Percentiles rank a stretch among this genome's conserved stretches.
These are phyloP conservation scores for Psilocybe subaeruginosa DNA, from an alignment of 768 basidiomycete genomes.

Conservation along the genomic window DNA sequence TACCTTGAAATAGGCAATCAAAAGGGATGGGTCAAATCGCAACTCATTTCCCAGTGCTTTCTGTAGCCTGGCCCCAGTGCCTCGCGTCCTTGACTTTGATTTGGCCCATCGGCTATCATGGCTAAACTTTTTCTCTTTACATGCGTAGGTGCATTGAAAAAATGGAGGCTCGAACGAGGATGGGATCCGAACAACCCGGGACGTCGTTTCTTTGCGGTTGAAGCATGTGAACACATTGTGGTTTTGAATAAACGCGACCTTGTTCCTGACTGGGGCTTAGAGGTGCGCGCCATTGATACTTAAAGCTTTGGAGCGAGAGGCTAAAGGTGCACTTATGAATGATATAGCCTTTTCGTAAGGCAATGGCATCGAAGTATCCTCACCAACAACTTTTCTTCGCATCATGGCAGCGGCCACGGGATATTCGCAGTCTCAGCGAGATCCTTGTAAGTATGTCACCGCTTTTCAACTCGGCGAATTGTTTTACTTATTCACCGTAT, in stretches of 20 bases:
- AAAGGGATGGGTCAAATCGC: background rate
- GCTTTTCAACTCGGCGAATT: slow-evolving; percentile 17
- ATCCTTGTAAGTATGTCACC: slow-evolving; percentile 72
- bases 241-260: slow-evolving; percentile 94
- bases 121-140: slow-evolving; percentile 19
- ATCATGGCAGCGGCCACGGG: slow-evolving; percentile 68
- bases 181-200: slow-evolving; percentile 47
- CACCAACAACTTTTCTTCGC: slow-evolving; percentile 72
- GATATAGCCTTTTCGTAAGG: slow-evolving; percentile 69
- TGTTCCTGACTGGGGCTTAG: slow-evolving; percentile 85
- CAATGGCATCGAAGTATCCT: slow-evolving; percentile 73
- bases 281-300: slow-evolving; percentile 51
- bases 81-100: slow-evolving; percentile 17
- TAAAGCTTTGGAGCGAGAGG: slow-evolving; percentile 9
- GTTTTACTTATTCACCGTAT: slow-evolving; percentile 9
- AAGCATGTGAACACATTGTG: slow-evolving; percentile 81
- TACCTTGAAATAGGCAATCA: slow-evolving; percentile 10
- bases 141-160: slow-evolving; percentile 58
- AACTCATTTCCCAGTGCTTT: slow-evolving; percentile 12
- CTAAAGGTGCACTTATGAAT: slow-evolving; percentile 4
- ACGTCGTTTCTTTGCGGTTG: slow-evolving; percentile 39
- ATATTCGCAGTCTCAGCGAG: slow-evolving; percentile 66
- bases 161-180: slow-evolving; percentile 73
- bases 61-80: slow-evolving; percentile 10
- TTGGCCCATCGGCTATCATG: slow-evolving; percentile 26